Conservation (phyloP, 2,329 filamentous ascomycete genomes). For the Neofusicoccum sp. region DNA sequence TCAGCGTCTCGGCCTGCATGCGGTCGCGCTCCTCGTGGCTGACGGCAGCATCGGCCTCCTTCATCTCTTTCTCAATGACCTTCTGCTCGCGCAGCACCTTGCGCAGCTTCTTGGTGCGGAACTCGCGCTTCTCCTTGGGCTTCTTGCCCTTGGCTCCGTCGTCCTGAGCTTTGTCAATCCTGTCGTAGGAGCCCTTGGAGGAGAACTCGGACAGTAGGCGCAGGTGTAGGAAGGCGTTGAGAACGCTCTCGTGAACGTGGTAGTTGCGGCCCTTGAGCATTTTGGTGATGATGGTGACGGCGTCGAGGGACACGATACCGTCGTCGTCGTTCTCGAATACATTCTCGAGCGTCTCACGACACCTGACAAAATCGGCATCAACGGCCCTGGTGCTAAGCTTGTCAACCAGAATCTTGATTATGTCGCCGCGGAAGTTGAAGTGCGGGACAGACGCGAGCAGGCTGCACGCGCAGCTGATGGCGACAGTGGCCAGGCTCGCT, state of each 20-base stretch:
- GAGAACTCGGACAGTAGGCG: slow-evolving; percentile 86
- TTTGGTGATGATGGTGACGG: slow-evolving; percentile 80
- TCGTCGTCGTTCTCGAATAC: slow-evolving; percentile 88
- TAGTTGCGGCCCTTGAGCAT: slow-evolving; percentile 94
- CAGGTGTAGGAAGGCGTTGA: slow-evolving; percentile 90
- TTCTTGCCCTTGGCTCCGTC: slow-evolving; percentile 55
- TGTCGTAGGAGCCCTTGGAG: slow-evolving; percentile 77
- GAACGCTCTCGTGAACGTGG: slow-evolving; percentile 76
- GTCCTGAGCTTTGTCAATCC: slow-evolving; percentile 61
- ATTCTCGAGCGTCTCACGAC: slow-evolving; percentile 74
- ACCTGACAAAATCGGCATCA: slow-evolving; percentile 77
- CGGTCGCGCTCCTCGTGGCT: slow-evolving; percentile 89
- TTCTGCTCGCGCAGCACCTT: slow-evolving; percentile 87
- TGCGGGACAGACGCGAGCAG: slow-evolving; percentile 83
- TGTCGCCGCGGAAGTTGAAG: slow-evolving; percentile 92
- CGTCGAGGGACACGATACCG: slow-evolving; percentile 83
- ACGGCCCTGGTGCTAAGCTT: slow-evolving; percentile 75
- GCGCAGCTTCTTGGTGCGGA: slow-evolving; percentile 83
- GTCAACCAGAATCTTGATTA: slow-evolving; percentile 83
- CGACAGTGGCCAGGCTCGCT: slow-evolving; percentile 66
- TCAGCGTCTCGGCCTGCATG: slow-evolving; percentile 94
- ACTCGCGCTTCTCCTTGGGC: slow-evolving; percentile 75
- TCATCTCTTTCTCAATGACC: slow-evolving; percentile 88
- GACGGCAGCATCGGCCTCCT: slow-evolving; percentile 85
- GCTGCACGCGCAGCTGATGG: slow-evolving; percentile 82